These are phyloP conservation scores for Paramecium octaurelia DNA, from an alignment of 73 alveolate species.

Conservation along the genomic window DNA sequence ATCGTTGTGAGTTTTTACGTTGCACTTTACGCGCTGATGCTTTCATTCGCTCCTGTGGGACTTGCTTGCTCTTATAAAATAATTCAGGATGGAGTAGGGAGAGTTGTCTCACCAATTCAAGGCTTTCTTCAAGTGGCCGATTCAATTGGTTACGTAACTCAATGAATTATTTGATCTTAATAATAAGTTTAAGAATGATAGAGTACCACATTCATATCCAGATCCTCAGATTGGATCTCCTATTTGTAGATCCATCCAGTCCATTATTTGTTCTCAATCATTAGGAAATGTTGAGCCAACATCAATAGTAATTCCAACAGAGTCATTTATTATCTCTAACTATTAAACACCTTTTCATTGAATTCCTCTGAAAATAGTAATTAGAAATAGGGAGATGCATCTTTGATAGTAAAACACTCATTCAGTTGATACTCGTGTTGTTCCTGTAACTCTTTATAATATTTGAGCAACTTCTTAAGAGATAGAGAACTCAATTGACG, in stretches of 20 bases:
- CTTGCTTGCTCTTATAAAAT: background rate
- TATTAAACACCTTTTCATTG: background rate
- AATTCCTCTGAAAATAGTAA: background rate
- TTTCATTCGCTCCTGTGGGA: background rate
- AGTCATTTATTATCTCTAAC: background rate
- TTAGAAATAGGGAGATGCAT: background rate
- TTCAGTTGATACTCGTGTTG: background rate
- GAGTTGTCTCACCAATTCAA: background rate
- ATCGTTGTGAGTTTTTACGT: background rate
- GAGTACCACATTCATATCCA: background rate
- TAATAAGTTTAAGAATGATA: background rate
- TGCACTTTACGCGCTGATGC: conserved; percentile 1
- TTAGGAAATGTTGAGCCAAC: conserved; percentile 1
- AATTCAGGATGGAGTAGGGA: background rate
- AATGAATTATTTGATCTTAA: background rate
- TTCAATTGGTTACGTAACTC: background rate
- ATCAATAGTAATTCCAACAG: background rate
- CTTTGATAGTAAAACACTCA: background rate
- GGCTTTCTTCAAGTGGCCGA: background rate
- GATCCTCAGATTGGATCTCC: background rate
- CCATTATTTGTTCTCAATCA: background rate
- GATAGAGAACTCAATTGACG: background rate
- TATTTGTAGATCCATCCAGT: background rate
- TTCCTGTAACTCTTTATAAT: background rate
- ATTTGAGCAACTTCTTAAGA: background rate